Evolutionary conservation across 1,284 basidiomycete species (phyloP), one percentile per base, ranked within the genome.

Genomic region (Agroathelia rolfsii): DNA sequence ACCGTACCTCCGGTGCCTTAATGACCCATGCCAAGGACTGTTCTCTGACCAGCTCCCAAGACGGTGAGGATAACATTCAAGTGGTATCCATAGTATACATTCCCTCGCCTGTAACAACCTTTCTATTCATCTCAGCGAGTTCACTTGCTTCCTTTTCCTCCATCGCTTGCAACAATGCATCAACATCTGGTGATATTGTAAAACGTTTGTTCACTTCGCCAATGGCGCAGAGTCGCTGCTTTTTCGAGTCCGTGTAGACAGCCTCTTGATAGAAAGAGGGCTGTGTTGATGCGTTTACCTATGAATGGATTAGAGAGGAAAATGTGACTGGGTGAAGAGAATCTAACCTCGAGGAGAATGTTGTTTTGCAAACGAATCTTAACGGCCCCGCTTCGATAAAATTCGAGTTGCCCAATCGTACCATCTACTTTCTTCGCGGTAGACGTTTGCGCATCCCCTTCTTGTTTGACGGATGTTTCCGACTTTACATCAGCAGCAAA

Each of bases 241-340:
- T 59, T 28, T 53, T 53, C 29, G 60, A 48, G 52, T 95, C 81
- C 28, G 94, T 50, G 43, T 80, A 68, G 28, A 88, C 79, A 5
- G 87, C 78, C 41, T 94, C 87, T 51, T 95, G 88, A 6, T 94
- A 66, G 56, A 95, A 96, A 0, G 86, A 86, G 2, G 86, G 75
- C 41, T 86, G 83, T 6, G 86, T 89, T 11, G 83, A 87, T 8
- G 83, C 76, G 4, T 72, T 75, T 15, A 95, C 79, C 86, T 94
- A 49, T 18, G 30, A 28, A 31, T 14, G 25, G 19, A 13, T 12
- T 25, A 24, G 24, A 34, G 23, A 41, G 25, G 17, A 18, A 22
- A 38, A 35, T 14, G 28, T 38, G 12, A 17, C 30, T 22, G 14
- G 38, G 23, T 14, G 12, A 38, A 23, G 24, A 38, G 14, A n/a